Base-by-base conservation (phyloP, 257 asterid genomes). In the Linderniella brevidens region DNA sequence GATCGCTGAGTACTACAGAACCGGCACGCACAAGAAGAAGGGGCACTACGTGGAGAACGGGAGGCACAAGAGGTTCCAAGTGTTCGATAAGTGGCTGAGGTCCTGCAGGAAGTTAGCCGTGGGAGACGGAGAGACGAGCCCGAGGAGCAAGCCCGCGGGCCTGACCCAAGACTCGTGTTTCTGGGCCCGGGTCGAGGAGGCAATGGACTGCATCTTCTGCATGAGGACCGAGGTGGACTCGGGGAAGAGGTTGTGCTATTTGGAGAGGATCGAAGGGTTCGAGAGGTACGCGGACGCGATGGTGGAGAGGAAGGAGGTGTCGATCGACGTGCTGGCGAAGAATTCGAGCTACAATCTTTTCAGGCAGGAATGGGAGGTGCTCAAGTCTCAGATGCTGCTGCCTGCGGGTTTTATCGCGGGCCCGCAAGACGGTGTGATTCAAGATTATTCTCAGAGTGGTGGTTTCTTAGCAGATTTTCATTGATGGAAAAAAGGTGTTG, bases 181-280 rank as follows among this genome's bases (percentile, higher is more conserved):
- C 55, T 86, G 96, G 96, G 96, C 93, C 12, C 48, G 65, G 48
- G 93, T 82, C 1, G 96, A 86, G 66, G 96, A 79, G 42, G 90
- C 94, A 7, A 70, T 71, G 44, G 93, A 79, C 12, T 46, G 58
- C 19, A 64, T 86, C 15, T 56, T 45, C 8, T 46, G 51, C 15
- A 46, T 76, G 13, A 58, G 67, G 8, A 54, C 72, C 13, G 93
- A 70, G 43, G 53, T 66, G 41, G 94, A 82, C 57, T 55, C 59
- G 11, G 63, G 76, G 19, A 64, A 51, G 2, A 67, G 37, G 19
- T 35, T 43, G 37, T 14, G 52, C 41, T 37, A 68, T 49, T 14
- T 58, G 63, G 84, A 67, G 44, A 74, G 68, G 48, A 64, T 82
- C 13, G 71, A 58, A 36, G 58, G 52, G 60, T 86, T 82, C 48